Evolutionary conservation across 345 rosid genomes (phyloP).

Genomic region (Melaleuca quinquenervia): DNA sequence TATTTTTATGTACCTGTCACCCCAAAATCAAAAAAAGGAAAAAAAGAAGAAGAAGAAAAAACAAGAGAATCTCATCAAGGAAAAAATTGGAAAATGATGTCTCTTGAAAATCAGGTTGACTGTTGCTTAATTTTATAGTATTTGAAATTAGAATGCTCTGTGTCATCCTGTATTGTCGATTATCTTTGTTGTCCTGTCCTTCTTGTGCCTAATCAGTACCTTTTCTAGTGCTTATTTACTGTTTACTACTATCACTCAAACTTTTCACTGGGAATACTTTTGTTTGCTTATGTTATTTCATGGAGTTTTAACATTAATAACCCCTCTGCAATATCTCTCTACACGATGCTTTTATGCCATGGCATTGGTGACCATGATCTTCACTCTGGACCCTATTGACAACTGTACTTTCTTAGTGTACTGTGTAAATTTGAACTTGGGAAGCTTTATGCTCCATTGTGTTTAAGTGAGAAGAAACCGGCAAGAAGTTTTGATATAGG

Average conservation of each 20-base stretch:
- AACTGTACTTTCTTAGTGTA: too few species aligned
- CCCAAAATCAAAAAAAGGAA: not conserved
- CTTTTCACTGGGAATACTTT: not conserved
- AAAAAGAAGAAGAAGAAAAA: too few species aligned
- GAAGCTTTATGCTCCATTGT: too few species aligned
- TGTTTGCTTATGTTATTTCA: not conserved
- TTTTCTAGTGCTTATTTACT: not conserved
- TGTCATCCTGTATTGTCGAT: not conserved
- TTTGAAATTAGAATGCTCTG: not conserved
- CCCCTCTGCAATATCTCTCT: too few species aligned
- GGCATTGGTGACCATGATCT: too few species aligned
- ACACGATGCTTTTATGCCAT: too few species aligned
- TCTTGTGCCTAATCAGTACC: not conserved
- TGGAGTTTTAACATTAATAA: not conserved
- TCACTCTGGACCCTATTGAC: too few species aligned
- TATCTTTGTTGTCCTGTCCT: not conserved
- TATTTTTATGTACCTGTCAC: not conserved
- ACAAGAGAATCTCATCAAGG: not conserved
- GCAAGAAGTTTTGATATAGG: too few species aligned
- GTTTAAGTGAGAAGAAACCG: too few species aligned
- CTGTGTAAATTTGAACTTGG: too few species aligned
- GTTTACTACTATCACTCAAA: not conserved
- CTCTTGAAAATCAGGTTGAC: not conserved
- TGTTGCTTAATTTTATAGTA: not conserved
- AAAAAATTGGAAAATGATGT: not conserved